Percentiles rank a stretch among this genome's conserved stretches.
Evolutionary conservation across 2,329 filamentous ascomycete genomes (phyloP).

Genomic region (Pseudogymnoascus verrucosus): DNA sequence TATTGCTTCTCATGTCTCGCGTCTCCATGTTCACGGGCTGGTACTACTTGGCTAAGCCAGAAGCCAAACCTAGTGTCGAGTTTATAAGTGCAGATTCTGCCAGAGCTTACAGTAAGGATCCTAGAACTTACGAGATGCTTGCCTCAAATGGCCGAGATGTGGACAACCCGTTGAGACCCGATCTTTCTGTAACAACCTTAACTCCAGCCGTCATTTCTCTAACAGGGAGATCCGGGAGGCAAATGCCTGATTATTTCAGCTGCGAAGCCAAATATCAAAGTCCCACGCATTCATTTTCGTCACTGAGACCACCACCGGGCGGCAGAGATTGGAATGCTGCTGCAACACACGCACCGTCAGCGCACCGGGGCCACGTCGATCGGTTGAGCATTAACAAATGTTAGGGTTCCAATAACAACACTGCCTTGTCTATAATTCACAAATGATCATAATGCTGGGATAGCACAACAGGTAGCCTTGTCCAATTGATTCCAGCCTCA

Average conservation of each 20-base stretch:
- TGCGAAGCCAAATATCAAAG: constrained; percentile 38
- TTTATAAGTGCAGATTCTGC: constrained; percentile 84
- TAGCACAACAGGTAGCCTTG: too few relatives aligned
- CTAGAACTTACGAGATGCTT: constrained; percentile 76
- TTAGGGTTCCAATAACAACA: constrained; percentile 11
- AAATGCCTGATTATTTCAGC: constrained; percentile 32
- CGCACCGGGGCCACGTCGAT: constrained; percentile 20
- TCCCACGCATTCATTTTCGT: constrained; percentile 40
- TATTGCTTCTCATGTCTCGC: constrained; percentile 71
- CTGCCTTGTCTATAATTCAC: constrained; percentile 4
- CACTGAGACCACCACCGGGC: constrained; percentile 34
- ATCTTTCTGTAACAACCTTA: constrained; percentile 20
- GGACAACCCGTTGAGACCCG: constrained; percentile 22
- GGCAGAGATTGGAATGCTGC: constrained; percentile 20
- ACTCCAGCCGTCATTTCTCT: constrained; percentile 15
- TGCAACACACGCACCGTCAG: constrained; percentile 18
- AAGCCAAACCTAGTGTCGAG: constrained; percentile 54
- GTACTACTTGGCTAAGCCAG: constrained; percentile 53
- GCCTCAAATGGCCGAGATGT: constrained; percentile 39
- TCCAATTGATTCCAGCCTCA: too few relatives aligned
- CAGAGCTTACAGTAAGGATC: constrained; percentile 47
- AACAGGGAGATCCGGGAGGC: constrained; percentile 21
- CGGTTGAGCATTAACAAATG: constrained; percentile 25
- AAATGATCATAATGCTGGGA: constrained; percentile 5
- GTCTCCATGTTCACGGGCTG: constrained; percentile 82